These are phyloP conservation scores for Dysphania ambrosioides DNA, from an alignment of 148 eudicot species.

Conservation along the genomic window DNA sequence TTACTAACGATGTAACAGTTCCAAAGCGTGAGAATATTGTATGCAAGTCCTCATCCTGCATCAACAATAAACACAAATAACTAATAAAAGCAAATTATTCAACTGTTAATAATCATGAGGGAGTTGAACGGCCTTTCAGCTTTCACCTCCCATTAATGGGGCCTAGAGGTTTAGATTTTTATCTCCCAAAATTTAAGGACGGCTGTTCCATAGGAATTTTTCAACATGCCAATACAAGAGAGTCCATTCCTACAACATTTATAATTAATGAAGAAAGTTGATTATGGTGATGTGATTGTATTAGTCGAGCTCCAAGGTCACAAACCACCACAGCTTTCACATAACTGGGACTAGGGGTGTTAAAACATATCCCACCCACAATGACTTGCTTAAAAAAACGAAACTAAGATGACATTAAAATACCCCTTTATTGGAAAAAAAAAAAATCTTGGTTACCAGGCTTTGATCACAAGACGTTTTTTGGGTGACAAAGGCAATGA, in stretches of 20 bases:
- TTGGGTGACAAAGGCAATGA: neutral
- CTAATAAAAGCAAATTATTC: neutral
- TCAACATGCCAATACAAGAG: neutral
- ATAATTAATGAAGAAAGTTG: neutral
- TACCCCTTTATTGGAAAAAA: too few species aligned
- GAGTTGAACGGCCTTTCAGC: neutral
- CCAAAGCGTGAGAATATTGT: conserved; percentile 95
- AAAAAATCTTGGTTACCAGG: neutral
- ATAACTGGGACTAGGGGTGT: neutral
- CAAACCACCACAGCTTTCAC: neutral
- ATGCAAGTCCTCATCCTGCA: conserved; percentile 88
- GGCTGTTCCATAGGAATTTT: neutral
- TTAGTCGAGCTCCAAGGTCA: neutral
- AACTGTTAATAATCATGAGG: neutral
- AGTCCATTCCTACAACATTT: neutral
- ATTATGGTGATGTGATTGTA: neutral
- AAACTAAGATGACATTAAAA: too few species aligned
- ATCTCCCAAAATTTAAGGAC: neutral
- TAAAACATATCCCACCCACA: too few species aligned
- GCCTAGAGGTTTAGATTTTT: neutral
- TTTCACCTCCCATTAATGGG: neutral
- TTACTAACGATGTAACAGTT: conserved; percentile 78
- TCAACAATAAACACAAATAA: conserved; percentile 6
- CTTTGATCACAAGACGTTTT: neutral
- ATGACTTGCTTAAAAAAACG: too few species aligned